Base-by-base conservation (phyloP, 2,329 filamentous ascomycete species). In the Apiospora koreana region DNA sequence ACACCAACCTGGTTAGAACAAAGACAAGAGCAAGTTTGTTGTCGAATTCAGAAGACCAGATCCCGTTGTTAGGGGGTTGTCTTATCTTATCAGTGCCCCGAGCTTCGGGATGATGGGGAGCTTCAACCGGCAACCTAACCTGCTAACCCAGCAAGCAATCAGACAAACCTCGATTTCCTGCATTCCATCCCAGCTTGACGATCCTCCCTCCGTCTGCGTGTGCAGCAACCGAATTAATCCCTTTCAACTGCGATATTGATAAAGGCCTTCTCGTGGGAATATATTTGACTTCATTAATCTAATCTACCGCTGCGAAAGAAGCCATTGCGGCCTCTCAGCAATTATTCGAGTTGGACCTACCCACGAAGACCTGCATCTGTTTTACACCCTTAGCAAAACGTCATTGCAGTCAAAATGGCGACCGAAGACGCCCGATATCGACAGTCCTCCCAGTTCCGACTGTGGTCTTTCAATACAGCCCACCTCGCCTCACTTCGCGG, bases 361-460 rank as follows among this genome's bases (percentile, higher is more conserved):
- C 31, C 21, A 16, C 62, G n/a, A 66, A n/a, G n/a, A 28, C 38
- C 64, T 43, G 38, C 38, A 66, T 43, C n/a, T 8, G 10, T 45
- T 35, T 14, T 35, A 43, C 35, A 9, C 35, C n/a, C 23, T 35
- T 18, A 31, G 50, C 62, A 23, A 65, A 23, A 65, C 35, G 23
- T 35, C 35, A 41, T 65, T 28, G 14, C 62, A 41, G n/a, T 23
- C 73, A 81, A 64, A 72, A 93, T 97, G 89, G 86, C 87, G 9
- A 93, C 90, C 72, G 96, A 99, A 87, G 96, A 99, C 82, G 93
- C 94, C 75, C 87, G 95, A 69, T 99, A 98, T 83, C 91, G 94
- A 42, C 89, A 93, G 68, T 97, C 95, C 0, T 95, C 94, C 65
- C 96, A 99, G 81, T 98, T 91, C 79, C 90, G 93, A 58, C 87